Conservation (phyloP, 768 basidiomycete genomes). For the Cystobasidium ongulense region DNA sequence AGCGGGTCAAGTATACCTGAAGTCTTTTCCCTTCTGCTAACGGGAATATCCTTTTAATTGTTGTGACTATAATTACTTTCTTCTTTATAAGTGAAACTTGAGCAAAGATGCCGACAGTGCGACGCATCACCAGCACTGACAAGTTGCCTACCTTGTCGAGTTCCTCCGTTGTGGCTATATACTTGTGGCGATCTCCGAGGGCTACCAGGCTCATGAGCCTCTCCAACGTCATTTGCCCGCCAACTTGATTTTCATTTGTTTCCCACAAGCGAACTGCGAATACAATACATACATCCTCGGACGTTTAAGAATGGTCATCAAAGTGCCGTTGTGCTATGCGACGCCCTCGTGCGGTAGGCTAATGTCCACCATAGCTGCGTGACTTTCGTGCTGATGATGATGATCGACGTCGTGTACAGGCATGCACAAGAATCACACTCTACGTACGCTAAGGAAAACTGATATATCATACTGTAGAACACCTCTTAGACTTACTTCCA, state of each 20-base stretch:
- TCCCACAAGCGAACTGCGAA: not conserved
- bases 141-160: no score
- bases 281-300: not conserved
- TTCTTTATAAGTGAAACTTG: no score
- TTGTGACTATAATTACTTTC: no score
- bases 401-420: not conserved
- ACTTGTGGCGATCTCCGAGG: no score
- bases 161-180: no score
- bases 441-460: not conserved
- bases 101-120: no score
- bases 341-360: slow-evolving; percentile 23
- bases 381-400: not conserved
- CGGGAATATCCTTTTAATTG: no score
- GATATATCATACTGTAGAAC: not conserved
- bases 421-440: slow-evolving; percentile 29
- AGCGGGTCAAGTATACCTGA: no score
- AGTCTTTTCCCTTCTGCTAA: no score
- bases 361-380: not conserved
- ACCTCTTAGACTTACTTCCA: not conserved
- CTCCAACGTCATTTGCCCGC: no score
- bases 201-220: no score
- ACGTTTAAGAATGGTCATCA: not conserved
- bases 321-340: slow-evolving; percentile 27
- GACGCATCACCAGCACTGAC: no score
- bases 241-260: not conserved